phyloP scores from a whole-genome alignment of 805 yeast genomes.

The Starmerella vitae region DNA sequence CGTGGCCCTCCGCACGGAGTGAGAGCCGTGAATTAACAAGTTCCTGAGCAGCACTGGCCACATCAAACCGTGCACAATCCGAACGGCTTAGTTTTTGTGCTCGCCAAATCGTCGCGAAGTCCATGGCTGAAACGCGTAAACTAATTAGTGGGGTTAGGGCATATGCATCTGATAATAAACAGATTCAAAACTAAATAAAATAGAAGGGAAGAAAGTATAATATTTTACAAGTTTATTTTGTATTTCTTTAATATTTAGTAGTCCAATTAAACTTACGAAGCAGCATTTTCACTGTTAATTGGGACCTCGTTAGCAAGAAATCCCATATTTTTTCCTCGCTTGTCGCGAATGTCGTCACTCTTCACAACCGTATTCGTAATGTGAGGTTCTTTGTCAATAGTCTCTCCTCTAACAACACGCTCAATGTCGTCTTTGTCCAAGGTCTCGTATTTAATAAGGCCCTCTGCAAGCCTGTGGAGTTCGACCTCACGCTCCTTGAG shows the following conservation, averaged over 20 bases:
- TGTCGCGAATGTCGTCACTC: constrained; percentile 25
- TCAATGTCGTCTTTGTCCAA: constrained; percentile 83
- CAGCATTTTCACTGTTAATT: too few species aligned
- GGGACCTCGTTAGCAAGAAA: too few species aligned
- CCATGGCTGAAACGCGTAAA: too few species aligned
- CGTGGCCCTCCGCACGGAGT: constrained; percentile 18
- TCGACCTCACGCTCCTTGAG: constrained; percentile 51
- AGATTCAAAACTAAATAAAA: too few species aligned
- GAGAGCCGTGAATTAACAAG: constrained; percentile 3
- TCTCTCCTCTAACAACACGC: constrained; percentile 67
- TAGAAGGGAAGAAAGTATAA: too few species aligned
- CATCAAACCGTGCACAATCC: constrained; percentile 2
- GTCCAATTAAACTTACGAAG: too few species aligned
- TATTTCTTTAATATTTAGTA: too few species aligned
- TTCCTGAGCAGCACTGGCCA: constrained; percentile 5
- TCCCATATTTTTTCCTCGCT: constrained; percentile 15
- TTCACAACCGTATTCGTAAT: constrained; percentile 66
- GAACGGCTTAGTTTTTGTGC: constrained; percentile 7
- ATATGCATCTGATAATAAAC: too few species aligned
- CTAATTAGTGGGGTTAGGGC: too few species aligned
- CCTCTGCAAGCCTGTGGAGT: constrained; percentile 78
- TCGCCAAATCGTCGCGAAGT: too few species aligned
- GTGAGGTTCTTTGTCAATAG: constrained; percentile 51
- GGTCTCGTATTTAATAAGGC: constrained; percentile 89
- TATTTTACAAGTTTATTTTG: too few species aligned